phyloP scores from a whole-genome alignment of 495 filamentous ascomycete genomes.

The Penicillium malachiteum region DNA sequence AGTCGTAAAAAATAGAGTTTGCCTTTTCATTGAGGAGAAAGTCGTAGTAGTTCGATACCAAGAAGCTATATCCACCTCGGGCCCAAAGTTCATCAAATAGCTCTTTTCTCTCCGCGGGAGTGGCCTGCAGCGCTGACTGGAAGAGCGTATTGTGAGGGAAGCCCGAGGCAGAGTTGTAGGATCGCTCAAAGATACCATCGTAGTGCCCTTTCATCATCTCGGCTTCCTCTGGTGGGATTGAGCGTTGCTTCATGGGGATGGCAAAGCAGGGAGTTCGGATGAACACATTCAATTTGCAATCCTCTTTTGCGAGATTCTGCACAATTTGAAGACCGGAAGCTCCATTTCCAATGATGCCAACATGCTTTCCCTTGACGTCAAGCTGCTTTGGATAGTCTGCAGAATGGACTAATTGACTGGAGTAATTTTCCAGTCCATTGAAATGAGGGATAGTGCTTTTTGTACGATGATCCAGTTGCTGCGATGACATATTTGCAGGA shows the following conservation, averaged over 20 bases:
- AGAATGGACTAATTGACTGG: constrained; percentile 17
- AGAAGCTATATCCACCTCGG: constrained; percentile 49
- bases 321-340: constrained; percentile 27
- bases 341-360: constrained; percentile 29
- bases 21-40: constrained; percentile 40
- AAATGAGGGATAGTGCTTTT: constrained; percentile 22
- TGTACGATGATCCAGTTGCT: constrained; percentile 21
- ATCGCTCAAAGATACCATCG: constrained; percentile 32
- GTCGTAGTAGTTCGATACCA: constrained; percentile 52
- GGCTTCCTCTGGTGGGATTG: constrained; percentile 37
- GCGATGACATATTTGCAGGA: constrained; percentile 30
- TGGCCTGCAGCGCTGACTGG: constrained; percentile 45
- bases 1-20: constrained; percentile 52
- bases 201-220: constrained; percentile 46
- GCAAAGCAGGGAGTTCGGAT: constrained; percentile 48
- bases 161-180: constrained; percentile 39
- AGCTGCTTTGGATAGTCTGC: constrained; percentile 19
- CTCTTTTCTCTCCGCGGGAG: constrained; percentile 42
- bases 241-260: constrained; percentile 45
- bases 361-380: constrained; percentile 19
- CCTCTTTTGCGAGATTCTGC: constrained; percentile 31
- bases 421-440: constrained; percentile 13
- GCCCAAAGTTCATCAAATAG: constrained; percentile 49
- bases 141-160: constrained; percentile 41
- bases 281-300: constrained; percentile 39